These are phyloP conservation scores for Orbilia quercus DNA, from an alignment of 2,329 filamentous ascomycete species.

Conservation along the genomic window DNA sequence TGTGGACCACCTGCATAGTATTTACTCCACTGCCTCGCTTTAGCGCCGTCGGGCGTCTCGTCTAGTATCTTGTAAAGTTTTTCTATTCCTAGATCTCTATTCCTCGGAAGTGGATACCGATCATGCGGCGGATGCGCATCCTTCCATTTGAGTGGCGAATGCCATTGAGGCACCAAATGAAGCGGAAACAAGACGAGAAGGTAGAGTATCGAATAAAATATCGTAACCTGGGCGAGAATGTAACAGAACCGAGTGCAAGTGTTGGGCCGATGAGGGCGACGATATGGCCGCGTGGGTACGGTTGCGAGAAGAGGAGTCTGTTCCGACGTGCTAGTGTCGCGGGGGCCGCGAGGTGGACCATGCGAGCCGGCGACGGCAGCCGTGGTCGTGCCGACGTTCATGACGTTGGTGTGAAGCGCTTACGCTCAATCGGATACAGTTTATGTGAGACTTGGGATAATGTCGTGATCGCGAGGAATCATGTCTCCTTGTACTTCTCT, in stretches of 20 bases:
- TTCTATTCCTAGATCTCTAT: constrained; percentile 29
- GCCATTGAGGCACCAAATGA: constrained; percentile 29
- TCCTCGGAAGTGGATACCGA: constrained; percentile 42
- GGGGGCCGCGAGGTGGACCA: background rate
- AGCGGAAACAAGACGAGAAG: constrained; percentile 43
- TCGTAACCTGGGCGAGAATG: constrained; percentile 41
- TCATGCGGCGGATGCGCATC: constrained; percentile 35
- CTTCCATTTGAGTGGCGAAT: constrained; percentile 28
- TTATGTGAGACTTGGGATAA: constrained; percentile 6
- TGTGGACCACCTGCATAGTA: constrained; percentile 83
- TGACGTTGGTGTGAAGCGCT: constrained; percentile 1
- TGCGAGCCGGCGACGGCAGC: constrained; percentile 33
- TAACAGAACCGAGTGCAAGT: constrained; percentile 48
- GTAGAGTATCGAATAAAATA: constrained; percentile 53
- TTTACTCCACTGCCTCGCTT: constrained; percentile 74
- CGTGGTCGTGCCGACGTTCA: constrained; percentile 29
- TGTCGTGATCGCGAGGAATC: background rate
- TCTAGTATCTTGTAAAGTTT: constrained; percentile 31
- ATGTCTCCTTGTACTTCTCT: constrained; percentile 2
- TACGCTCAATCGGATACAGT: background rate
- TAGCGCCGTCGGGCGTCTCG: constrained; percentile 23
- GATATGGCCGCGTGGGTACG: constrained; percentile 24
- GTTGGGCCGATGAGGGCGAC: constrained; percentile 23
- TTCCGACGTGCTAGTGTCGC: constrained; percentile 20
- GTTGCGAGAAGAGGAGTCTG: constrained; percentile 30